A percentile compares a stretch with the other conserved stretches of the same genome.
phyloP scores from a whole-genome alignment of 352 stramenopile species.

The Phytophthora multivora region DNA sequence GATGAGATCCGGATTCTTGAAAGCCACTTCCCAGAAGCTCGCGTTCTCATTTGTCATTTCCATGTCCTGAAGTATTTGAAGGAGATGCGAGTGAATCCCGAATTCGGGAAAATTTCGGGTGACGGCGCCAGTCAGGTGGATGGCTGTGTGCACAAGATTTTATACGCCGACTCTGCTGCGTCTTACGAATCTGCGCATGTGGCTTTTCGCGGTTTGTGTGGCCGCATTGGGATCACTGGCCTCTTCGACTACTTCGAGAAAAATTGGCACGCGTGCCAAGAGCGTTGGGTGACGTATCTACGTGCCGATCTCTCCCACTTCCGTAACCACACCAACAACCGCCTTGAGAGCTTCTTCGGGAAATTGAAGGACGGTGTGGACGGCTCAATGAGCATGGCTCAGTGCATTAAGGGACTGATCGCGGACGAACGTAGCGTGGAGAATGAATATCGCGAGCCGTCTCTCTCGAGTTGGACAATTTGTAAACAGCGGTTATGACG shows the following conservation, averaged over 20 bases:
- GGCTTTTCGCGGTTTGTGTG: not conserved
- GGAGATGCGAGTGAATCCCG: constrained; percentile 1
- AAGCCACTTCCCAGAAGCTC: constrained; percentile 9
- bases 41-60: constrained; percentile 24
- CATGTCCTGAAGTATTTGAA: constrained; percentile 29
- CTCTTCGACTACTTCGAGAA: constrained; percentile 29
- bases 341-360: constrained; percentile 31
- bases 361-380: constrained; percentile 21
- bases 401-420: constrained; percentile 1
- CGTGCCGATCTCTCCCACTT: constrained; percentile 24
- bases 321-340: constrained; percentile 39
- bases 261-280: constrained; percentile 25
- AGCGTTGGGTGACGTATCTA: constrained; percentile 23
- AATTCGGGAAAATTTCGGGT: constrained; percentile 20
- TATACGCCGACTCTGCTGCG: not conserved
- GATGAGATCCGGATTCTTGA: constrained; percentile 12
- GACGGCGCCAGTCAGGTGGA: constrained; percentile 18
- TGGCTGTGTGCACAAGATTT: constrained; percentile 18
- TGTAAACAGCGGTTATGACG: constrained; percentile 18
- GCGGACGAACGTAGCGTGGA: not conserved
- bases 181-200: not conserved
- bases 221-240: not conserved
- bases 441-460: constrained; percentile 17
- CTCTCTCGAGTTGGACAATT: not conserved
- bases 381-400: constrained; percentile 5